Conservation (phyloP, 208 protist genomes). For the Histomonas meleagridis region DNA sequence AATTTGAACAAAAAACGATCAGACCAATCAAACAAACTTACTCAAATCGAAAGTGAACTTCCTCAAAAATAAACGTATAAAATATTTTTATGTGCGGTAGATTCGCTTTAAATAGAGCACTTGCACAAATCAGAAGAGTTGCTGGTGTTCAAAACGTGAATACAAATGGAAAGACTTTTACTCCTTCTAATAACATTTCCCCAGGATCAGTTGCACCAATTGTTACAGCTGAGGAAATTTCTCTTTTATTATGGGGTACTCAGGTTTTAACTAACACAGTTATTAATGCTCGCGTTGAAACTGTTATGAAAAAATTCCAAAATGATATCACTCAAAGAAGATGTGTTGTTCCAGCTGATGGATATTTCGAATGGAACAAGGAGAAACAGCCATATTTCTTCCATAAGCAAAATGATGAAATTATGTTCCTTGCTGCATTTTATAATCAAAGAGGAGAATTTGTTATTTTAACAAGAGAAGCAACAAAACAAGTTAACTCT, state of each 20-base stretch:
- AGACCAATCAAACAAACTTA: no score
- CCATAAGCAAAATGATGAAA: not conserved
- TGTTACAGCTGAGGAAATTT: not conserved
- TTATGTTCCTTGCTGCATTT: slow-evolving; percentile 10
- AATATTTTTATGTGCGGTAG: slow-evolving; percentile 33
- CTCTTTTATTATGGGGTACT: not conserved
- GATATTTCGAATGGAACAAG: slow-evolving; percentile 26
- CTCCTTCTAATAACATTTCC: slow-evolving; percentile 21
- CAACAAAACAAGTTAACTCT: not conserved
- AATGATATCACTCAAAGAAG: not conserved
- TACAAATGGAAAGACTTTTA: not conserved
- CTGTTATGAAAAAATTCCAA: not conserved
- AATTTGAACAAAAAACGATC: no score
- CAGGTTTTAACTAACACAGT: not conserved
- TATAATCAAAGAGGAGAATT: not conserved
- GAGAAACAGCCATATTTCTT: not conserved
- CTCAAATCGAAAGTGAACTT: no score
- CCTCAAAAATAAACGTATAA: no score
- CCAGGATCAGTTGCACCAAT: not conserved
- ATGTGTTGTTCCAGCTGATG: slow-evolving; percentile 20
- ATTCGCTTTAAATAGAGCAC: slow-evolving; percentile 16
- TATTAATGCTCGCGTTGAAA: not conserved
- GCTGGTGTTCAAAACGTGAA: not conserved
- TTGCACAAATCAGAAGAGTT: not conserved
- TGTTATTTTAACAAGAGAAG: not conserved